Evolutionary conservation across 1,139 yeast genomes (phyloP).

Genomic region (Kazachstania sp.): DNA sequence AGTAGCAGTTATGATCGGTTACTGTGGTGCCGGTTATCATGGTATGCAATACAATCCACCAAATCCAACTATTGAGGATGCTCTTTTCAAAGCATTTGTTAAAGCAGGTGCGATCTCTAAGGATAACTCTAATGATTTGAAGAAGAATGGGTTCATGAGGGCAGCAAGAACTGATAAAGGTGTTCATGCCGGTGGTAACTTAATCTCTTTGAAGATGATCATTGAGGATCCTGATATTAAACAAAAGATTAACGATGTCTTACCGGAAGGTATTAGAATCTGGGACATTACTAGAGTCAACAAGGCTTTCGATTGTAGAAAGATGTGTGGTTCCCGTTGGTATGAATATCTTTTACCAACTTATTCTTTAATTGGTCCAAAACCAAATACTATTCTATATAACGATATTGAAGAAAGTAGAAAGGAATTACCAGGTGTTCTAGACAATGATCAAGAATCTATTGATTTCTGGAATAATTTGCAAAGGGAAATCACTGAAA

Average conservation of each 20-base stretch:
- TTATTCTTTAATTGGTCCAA: conserved; percentile 83
- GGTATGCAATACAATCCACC: conserved; percentile 97
- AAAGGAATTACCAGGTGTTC: conserved; percentile 47
- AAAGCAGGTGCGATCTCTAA: conserved; percentile 85
- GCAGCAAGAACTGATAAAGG: conserved; percentile 99
- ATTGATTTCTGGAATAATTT: conserved; percentile 55
- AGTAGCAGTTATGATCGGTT: conserved; percentile 89
- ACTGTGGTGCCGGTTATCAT: conserved; percentile 96
- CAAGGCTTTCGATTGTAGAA: conserved; percentile 88
- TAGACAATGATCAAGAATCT: conserved; percentile 61
- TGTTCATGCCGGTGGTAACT: conserved; percentile 98
- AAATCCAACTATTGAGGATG: conserved; percentile 86
- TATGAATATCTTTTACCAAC: conserved; percentile 92
- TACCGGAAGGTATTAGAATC: conserved; percentile 80
- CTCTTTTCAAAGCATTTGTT: conserved; percentile 73
- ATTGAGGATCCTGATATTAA: conserved; percentile 75
- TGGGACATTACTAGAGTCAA: conserved; percentile 93
- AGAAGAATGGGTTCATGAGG: conserved; percentile 84
- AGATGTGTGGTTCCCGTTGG: conserved; percentile 87
- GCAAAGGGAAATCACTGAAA: conserved; percentile 35
- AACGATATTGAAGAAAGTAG: conserved; percentile 50
- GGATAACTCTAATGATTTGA: conserved; percentile 83
- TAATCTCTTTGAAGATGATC: conserved; percentile 78
- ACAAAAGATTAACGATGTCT: conserved; percentile 56
- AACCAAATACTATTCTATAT: conserved; percentile 59